A percentile compares a stretch with the other conserved stretches of the same genome.
phyloP scores from a whole-genome alignment of 495 filamentous ascomycete species.

The Xylaria curta region DNA sequence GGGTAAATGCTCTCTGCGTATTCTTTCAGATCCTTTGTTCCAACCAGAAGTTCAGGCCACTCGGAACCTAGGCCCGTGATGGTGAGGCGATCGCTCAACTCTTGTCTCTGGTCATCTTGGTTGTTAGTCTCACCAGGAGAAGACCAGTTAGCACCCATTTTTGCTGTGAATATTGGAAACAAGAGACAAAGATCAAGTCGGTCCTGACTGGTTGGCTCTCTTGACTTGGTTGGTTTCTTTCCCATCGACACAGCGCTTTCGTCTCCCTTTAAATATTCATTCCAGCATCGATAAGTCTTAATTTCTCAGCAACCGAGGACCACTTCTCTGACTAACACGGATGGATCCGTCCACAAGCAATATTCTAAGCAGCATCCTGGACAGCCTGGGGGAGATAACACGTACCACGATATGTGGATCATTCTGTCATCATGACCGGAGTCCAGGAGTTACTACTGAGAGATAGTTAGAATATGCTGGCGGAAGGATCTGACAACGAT shows the following conservation, averaged over 20 bases:
- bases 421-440: background rate
- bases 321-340: conserved; percentile 7
- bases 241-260: background rate
- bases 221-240: background rate
- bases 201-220: background rate
- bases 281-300: background rate
- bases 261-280: conserved; percentile 6
- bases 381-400: background rate
- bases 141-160: conserved; percentile 23
- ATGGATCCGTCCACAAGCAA: background rate
- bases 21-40: conserved; percentile 4
- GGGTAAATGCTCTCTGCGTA: conserved; percentile 23
- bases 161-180: background rate
- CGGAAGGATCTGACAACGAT: background rate
- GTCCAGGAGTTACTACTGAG: background rate
- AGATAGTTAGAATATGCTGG: background rate
- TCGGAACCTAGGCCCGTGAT: conserved; percentile 21
- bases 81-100: conserved; percentile 14
- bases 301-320: background rate
- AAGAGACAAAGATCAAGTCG: background rate
- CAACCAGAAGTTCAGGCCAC: conserved; percentile 17
- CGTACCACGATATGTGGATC: background rate
- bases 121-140: background rate
- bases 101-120: conserved; percentile 5
- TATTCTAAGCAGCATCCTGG: background rate